Evolutionary conservation across 2,329 filamentous ascomycete species (phyloP).

Genomic region (Colletotrichum viniferum): DNA sequence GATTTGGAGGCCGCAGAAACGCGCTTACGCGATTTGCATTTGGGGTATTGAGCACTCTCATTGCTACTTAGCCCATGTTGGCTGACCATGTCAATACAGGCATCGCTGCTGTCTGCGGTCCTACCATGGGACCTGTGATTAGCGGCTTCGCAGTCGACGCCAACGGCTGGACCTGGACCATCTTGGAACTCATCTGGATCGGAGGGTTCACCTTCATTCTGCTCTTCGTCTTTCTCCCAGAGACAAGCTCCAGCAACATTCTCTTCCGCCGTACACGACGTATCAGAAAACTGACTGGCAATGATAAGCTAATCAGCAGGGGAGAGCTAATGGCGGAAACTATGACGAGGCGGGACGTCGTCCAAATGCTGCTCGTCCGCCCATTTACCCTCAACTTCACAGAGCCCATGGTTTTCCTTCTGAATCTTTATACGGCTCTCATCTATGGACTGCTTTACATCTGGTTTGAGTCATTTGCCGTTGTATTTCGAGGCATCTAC

Average conservation of each 20-base stretch:
- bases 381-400: constrained; percentile 35
- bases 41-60: background rate
- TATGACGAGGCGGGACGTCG: constrained; percentile 22
- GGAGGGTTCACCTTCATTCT: constrained; percentile 20
- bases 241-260: constrained; percentile 27
- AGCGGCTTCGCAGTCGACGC: constrained; percentile 11
- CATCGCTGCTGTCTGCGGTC: constrained; percentile 1
- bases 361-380: constrained; percentile 26
- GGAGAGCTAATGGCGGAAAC: constrained; percentile 13
- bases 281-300: constrained; percentile 18
- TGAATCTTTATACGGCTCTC: constrained; percentile 44
- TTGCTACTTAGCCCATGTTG: accelerated
- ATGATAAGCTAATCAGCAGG: background rate
- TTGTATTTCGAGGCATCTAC: constrained; percentile 33
- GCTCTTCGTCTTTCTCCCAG: constrained; percentile 28
- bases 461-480: constrained; percentile 64
- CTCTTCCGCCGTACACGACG: constrained; percentile 23
- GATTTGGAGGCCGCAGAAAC: constrained; percentile 16
- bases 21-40: background rate
- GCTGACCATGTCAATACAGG: background rate
- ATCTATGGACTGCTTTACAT: constrained; percentile 61
- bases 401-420: constrained; percentile 37
- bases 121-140: constrained; percentile 2
- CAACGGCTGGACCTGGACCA: constrained; percentile 28
- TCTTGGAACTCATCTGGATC: constrained; percentile 27